A percentile compares a stretch with the other conserved stretches of the same genome.
Evolutionary conservation across 179 eudicot species (phyloP).

Genomic region (Beta lomatogona): DNA sequence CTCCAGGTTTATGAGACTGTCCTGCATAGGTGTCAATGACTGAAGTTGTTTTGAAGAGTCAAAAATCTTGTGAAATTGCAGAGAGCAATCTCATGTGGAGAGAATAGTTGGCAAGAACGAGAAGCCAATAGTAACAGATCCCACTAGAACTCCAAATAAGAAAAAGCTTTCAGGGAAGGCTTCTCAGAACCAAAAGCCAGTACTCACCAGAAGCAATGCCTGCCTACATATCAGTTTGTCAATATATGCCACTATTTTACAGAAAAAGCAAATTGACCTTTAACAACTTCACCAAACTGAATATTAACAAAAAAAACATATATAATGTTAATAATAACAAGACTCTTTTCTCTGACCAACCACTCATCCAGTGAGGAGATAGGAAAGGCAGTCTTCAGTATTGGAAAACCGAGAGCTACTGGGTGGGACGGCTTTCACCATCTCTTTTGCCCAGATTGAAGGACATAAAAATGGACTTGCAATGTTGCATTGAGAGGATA

Average conservation of each 20-base stretch:
- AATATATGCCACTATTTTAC: neutral
- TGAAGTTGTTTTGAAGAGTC: neutral
- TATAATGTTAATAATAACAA: no score
- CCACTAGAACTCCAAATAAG: neutral
- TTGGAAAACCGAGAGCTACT: no score
- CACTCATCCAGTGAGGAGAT: no score
- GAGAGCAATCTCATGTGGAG: neutral
- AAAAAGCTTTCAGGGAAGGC: neutral
- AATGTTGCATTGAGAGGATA: no score
- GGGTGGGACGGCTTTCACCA: no score
- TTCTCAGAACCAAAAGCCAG: conserved; percentile 1
- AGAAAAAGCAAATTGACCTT: neutral
- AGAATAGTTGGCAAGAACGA: neutral
- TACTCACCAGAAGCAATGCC: neutral
- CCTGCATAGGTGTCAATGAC: neutral
- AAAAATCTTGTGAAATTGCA: neutral
- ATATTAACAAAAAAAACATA: neutral
- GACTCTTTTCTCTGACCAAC: no score
- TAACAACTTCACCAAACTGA: conserved; percentile 5
- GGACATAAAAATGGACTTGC: no score
- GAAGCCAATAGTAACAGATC: no score
- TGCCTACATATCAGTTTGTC: neutral
- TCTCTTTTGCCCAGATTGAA: no score
- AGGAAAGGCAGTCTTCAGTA: no score
- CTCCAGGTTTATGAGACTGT: neutral